Percentiles rank a stretch among this genome's conserved stretches.
Conservation (phyloP, 495 filamentous ascomycete genomes). For the Echria macrotheca region DNA sequence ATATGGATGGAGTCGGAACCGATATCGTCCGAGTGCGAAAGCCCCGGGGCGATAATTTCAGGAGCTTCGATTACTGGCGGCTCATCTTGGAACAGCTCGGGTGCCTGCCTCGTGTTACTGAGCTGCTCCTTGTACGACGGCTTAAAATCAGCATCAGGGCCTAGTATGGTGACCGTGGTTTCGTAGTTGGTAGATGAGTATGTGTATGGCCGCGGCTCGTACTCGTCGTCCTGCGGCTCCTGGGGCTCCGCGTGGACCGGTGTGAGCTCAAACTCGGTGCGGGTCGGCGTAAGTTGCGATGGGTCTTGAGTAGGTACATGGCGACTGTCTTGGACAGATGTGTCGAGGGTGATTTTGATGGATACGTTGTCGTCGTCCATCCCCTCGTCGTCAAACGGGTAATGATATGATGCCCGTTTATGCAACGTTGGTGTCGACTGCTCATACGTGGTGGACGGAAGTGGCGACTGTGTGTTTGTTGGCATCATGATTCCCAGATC, state of each 20-base stretch:
- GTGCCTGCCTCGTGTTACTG: conserved; percentile 18
- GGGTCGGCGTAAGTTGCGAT: conserved; percentile 30
- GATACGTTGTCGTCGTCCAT: conserved; percentile 39
- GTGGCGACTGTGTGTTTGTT: neutral
- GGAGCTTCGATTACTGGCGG: conserved; percentile 9
- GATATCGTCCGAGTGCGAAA: neutral
- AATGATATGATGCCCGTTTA: conserved; percentile 35
- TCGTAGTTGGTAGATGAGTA: conserved; percentile 29
- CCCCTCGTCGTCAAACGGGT: conserved; percentile 35
- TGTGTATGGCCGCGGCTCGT: conserved; percentile 34
- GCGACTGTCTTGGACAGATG: conserved; percentile 22
- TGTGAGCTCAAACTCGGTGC: conserved; percentile 19
- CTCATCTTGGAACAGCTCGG: conserved; percentile 21
- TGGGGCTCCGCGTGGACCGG: conserved; percentile 11
- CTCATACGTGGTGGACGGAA: conserved; percentile 11
- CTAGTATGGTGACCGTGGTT: conserved; percentile 43
- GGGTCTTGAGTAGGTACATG: too few species aligned
- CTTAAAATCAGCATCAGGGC: conserved; percentile 35
- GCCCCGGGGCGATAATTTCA: conserved; percentile 12
- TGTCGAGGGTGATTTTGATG: conserved; percentile 38
- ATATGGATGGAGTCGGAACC: conserved; percentile 9
- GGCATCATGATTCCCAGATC: conserved; percentile 16
- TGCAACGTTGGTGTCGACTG: conserved; percentile 9
- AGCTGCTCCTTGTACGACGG: conserved; percentile 27
- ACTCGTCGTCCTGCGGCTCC: conserved; percentile 27